Evolutionary conservation across 2,329 filamentous ascomycete genomes (phyloP).

Genomic region (Cladorrhinum sp.): DNA sequence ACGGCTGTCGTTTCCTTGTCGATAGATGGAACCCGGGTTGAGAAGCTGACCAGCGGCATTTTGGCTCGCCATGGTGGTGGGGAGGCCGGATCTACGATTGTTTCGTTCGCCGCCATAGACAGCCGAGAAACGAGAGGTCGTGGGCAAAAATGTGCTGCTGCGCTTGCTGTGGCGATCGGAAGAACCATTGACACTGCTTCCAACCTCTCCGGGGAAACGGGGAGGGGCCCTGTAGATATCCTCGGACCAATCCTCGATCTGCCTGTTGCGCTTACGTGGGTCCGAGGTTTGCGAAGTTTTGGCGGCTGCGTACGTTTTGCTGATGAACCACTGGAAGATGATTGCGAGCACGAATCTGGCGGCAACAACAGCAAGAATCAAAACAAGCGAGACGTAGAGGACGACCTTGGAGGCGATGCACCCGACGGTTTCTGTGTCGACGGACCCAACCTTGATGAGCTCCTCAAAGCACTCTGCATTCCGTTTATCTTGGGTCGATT

Average conservation of each 20-base stretch:
- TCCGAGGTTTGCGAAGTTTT: conserved; percentile 82
- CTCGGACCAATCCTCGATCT: conserved; percentile 97
- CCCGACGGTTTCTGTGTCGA: conserved; percentile 93
- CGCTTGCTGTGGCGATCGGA: conserved; percentile 75
- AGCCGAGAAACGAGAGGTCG: conserved; percentile 90
- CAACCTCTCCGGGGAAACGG: conserved; percentile 71
- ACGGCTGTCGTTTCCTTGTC: conserved; percentile 59
- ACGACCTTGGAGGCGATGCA: conserved; percentile 98
- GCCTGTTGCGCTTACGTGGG: conserved; percentile 78
- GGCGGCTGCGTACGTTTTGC: conserved; percentile 75
- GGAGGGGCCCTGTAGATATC: conserved; percentile 93
- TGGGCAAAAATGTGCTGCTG: conserved; percentile 79
- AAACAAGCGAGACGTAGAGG: conserved; percentile 84
- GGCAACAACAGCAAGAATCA: conserved; percentile 86
- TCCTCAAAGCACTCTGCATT: conserved; percentile 85
- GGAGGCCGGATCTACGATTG: conserved; percentile 51
- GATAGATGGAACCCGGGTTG: conserved; percentile 70
- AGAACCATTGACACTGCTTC: conserved; percentile 59
- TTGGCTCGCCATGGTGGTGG: conserved; percentile 95
- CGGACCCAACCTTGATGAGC: conserved; percentile 91
- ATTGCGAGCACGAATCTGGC: conserved; percentile 86
- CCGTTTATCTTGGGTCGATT: conserved; percentile 72
- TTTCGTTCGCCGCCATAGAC: conserved; percentile 73
- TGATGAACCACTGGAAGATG: conserved; percentile 94
- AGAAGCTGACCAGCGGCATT: conserved; percentile 69